phyloP scores from a whole-genome alignment of 2,329 filamentous ascomycete genomes.

The Pseudofabraea citricarpa region DNA sequence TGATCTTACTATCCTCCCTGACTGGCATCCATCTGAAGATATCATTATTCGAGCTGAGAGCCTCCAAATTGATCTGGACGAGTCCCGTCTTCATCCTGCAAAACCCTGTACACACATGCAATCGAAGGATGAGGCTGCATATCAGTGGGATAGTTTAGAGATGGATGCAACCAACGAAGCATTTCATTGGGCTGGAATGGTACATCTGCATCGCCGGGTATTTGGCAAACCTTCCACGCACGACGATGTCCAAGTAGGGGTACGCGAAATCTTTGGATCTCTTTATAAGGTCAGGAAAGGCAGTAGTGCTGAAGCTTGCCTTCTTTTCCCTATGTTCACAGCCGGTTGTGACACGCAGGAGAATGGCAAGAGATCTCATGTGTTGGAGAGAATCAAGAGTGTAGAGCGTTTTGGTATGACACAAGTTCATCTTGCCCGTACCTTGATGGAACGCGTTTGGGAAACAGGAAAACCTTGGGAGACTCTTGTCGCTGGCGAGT shows the following conservation, averaged over 20 bases:
- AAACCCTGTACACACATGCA: constrained; percentile 37
- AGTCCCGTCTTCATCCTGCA: constrained; percentile 42
- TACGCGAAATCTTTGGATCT: constrained; percentile 58
- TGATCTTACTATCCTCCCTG: constrained; percentile 40
- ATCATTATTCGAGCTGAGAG: constrained; percentile 51
- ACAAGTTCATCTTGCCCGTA: constrained; percentile 62
- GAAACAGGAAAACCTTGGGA: constrained; percentile 65
- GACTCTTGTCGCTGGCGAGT: constrained; percentile 41
- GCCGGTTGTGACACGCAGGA: constrained; percentile 70
- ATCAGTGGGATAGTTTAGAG: constrained; percentile 55
- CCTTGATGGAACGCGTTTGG: constrained; percentile 66
- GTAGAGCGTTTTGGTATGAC: constrained; percentile 73
- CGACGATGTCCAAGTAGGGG: constrained; percentile 55
- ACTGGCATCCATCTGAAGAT: constrained; percentile 54
- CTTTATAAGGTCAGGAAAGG: constrained; percentile 59
- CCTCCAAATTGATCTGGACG: constrained; percentile 56
- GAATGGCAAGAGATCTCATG: constrained; percentile 47
- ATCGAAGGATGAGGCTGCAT: constrained; percentile 41
- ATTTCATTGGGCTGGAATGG: constrained; percentile 73
- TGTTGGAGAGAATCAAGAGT: constrained; percentile 60
- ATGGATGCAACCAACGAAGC: constrained; percentile 70
- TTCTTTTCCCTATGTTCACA: constrained; percentile 78
- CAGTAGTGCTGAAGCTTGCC: constrained; percentile 67
- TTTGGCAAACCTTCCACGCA: constrained; percentile 55
- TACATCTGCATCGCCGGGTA: constrained; percentile 72